Evolutionary conservation across 371 early-diverging fungal genomes (phyloP).

Genomic region (Synchytrium microbalum): DNA sequence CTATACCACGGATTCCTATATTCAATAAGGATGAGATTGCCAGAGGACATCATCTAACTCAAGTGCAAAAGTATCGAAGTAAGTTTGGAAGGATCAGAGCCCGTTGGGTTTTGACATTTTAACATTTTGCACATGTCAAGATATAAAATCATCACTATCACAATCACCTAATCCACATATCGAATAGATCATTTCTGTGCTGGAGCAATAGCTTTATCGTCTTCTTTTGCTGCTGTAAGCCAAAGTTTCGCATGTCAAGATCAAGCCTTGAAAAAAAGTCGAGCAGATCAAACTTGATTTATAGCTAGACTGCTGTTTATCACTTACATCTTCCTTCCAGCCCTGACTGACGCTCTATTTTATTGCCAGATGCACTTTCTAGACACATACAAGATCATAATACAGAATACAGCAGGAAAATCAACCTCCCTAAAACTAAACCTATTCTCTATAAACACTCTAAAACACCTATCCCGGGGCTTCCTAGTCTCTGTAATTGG

Average conservation of each 20-base stretch:
- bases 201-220: slow-evolving; percentile 59
- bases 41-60: background rate
- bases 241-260: too few species aligned
- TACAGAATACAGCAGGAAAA: slow-evolving; percentile 41
- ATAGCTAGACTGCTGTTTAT: too few species aligned
- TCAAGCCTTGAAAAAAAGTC: too few species aligned
- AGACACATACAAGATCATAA: slow-evolving; percentile 60
- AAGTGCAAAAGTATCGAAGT: background rate
- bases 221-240: slow-evolving; percentile 46
- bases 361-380: slow-evolving; percentile 65
- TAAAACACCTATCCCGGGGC: slow-evolving; percentile 39
- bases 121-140: background rate
- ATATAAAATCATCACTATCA: background rate
- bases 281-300: too few species aligned
- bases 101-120: background rate
- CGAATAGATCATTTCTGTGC: slow-evolving; percentile 54
- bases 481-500: slow-evolving; percentile 60
- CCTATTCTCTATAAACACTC: background rate
- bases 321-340: too few species aligned
- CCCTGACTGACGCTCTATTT: too few species aligned
- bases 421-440: slow-evolving; percentile 47
- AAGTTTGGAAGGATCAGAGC: too few species aligned
- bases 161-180: too few species aligned
- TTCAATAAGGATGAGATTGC: too few species aligned
- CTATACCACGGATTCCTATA: too few species aligned